Conservation (phyloP, 2,329 filamentous ascomycete species). For the Aspergillus versicolor region DNA sequence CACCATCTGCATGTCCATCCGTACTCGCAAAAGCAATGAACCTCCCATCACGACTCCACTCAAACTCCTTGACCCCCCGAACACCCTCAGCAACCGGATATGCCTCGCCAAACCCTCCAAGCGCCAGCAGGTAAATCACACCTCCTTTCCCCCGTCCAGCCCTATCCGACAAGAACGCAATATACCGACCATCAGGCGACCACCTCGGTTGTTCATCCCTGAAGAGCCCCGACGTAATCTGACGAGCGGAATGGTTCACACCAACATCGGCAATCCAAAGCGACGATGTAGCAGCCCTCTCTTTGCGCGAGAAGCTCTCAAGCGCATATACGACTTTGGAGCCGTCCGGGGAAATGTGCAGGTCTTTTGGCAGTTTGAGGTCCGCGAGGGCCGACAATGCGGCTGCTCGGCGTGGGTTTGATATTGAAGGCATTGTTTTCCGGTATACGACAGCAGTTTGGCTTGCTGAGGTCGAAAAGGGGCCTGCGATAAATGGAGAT, state of each 20-base stretch:
- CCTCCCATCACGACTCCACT: slow-evolving; percentile 6
- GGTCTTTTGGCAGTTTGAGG: slow-evolving; percentile 5
- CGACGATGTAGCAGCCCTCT: not conserved
- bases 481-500: not conserved
- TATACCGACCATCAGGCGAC: slow-evolving; percentile 4
- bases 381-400: slow-evolving; percentile 4
- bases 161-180: slow-evolving; percentile 11
- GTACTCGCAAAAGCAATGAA: slow-evolving; percentile 4
- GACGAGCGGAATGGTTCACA: slow-evolving; percentile 3
- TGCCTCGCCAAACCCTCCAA: slow-evolving; percentile 6
- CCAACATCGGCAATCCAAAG: slow-evolving; percentile 9
- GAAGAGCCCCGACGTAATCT: slow-evolving; percentile 10
- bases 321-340: slow-evolving; percentile 5
- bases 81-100: not conserved
- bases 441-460: not conserved
- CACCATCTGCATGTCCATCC: not conserved
- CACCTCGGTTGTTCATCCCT: slow-evolving; percentile 5
- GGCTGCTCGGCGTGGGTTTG: not conserved
- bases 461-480: no score
- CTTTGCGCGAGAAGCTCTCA: not conserved
- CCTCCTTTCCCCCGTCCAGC: not conserved
- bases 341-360: slow-evolving; percentile 7
- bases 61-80: not conserved
- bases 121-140: slow-evolving; percentile 2
- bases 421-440: not conserved